A percentile compares a stretch with the other conserved stretches of the same genome.
Conservation (phyloP, 2,329 filamentous ascomycete genomes). For the Scytalidium sp. region DNA sequence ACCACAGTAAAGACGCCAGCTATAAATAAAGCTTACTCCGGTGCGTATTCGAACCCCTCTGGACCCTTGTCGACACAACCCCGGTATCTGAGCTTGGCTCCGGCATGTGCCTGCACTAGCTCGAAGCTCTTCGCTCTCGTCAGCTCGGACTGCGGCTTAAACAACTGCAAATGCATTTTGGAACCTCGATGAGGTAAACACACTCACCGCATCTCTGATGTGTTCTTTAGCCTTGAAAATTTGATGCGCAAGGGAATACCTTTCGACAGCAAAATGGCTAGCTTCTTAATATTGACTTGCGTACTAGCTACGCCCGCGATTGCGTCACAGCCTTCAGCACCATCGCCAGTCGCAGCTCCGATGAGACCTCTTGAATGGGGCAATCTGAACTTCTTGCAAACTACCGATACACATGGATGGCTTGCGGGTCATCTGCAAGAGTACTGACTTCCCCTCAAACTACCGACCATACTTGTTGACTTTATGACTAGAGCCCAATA, state of each 20-base stretch:
- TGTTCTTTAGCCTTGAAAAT: background rate
- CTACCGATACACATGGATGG: conserved; percentile 96
- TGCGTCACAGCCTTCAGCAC: conserved; percentile 75
- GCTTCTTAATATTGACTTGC: conserved; percentile 14
- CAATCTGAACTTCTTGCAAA: conserved; percentile 96
- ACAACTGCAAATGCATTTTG: too few species aligned
- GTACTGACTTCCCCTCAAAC: conserved; percentile 40
- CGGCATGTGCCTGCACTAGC: too few species aligned
- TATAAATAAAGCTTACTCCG: too few species aligned
- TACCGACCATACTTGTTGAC: background rate
- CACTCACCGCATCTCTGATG: background rate
- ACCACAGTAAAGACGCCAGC: too few species aligned
- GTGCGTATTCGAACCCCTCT: too few species aligned
- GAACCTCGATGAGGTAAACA: too few species aligned
- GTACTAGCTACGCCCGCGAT: conserved; percentile 16
- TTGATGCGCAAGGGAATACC: background rate
- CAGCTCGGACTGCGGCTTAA: too few species aligned
- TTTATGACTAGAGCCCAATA: conserved; percentile 70
- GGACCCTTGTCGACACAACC: too few species aligned
- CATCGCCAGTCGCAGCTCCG: conserved; percentile 73
- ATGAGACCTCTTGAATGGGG: conserved; percentile 85
- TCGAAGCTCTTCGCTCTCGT: too few species aligned
- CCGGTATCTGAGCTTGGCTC: too few species aligned
- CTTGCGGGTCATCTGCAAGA: conserved; percentile 90
- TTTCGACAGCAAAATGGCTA: background rate